These are phyloP conservation scores for Centrapalus pauciflorus DNA, from an alignment of 129 eudicot genomes.

Conservation along the genomic window DNA sequence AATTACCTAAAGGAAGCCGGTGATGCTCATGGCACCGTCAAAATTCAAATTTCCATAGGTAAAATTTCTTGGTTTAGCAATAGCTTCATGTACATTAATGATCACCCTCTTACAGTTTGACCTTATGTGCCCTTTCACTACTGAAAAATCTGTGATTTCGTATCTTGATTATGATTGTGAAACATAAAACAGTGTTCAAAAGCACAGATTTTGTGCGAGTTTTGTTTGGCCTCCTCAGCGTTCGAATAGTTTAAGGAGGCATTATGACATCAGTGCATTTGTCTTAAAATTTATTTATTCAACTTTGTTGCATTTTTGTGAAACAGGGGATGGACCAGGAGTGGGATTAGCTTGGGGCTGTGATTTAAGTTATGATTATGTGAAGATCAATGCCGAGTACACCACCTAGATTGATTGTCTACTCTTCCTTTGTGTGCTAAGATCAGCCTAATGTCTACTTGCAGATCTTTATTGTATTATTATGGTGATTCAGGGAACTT, in stretches of 20 bases:
- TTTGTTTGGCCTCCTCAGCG: no score
- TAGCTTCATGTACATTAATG: not conserved
- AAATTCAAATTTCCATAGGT: conserved; percentile 78
- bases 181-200: no score
- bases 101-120: not conserved
- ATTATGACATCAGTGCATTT: not conserved
- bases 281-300: not conserved
- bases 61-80: conserved; percentile 18
- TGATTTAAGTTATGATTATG: conserved; percentile 89
- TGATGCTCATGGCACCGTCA: conserved; percentile 84
- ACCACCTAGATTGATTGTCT: conserved; percentile 46
- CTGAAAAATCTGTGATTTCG: no score
- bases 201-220: no score
- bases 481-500: not conserved
- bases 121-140: not conserved
- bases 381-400: conserved; percentile 85
- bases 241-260: no score
- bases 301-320: not conserved
- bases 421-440: not conserved
- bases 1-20: conserved; percentile 72
- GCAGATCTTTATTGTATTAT: not conserved
- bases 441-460: not conserved
- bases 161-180: no score
- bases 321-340: conserved; percentile 73
- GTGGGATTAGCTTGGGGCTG: conserved; percentile 83